phyloP scores from a whole-genome alignment of 768 basidiomycete genomes.

The Rhizopogon vesiculosus region DNA sequence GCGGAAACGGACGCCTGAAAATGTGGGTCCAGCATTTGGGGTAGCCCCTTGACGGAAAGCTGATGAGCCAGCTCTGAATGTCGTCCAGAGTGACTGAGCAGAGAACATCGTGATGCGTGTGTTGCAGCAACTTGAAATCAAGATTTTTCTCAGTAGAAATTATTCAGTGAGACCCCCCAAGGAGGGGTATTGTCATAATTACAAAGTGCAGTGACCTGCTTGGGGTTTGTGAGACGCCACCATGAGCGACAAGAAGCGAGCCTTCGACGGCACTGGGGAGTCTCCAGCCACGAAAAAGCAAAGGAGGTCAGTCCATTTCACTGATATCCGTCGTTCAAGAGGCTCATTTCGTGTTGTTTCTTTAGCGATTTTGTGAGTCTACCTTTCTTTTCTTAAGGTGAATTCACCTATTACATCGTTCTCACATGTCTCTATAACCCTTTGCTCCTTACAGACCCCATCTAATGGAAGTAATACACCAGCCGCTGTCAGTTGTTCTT shows the following conservation, averaged over 20 bases:
- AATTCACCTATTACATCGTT: constrained; percentile 52
- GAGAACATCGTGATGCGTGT: neutral
- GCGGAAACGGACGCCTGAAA: constrained; percentile 31
- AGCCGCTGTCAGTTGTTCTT: constrained; percentile 37
- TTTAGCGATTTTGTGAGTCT: constrained; percentile 69
- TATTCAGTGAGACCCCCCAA: constrained; percentile 12
- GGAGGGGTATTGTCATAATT: neutral
- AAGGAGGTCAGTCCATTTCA: constrained; percentile 51
- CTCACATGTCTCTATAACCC: constrained; percentile 71
- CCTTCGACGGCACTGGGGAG: constrained; percentile 52
- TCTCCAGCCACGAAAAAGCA: constrained; percentile 48
- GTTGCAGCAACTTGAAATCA: neutral
- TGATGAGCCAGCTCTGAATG: neutral
- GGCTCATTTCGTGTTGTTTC: constrained; percentile 9
- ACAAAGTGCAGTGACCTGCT: neutral
- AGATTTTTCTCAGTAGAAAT: too few relatives aligned
- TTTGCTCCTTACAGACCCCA: constrained; percentile 45
- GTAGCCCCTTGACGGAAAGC: neutral
- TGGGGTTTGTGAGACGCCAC: constrained; percentile 4
- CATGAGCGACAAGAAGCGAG: constrained; percentile 69
- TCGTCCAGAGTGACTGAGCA: too few relatives aligned
- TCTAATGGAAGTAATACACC: constrained; percentile 41
- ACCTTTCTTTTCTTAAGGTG: constrained; percentile 55
- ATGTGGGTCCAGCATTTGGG: constrained; percentile 9
- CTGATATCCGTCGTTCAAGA: constrained; percentile 1